Conservation (phyloP, 306 rosid genomes). For the Hylodesmum podocarpum region DNA sequence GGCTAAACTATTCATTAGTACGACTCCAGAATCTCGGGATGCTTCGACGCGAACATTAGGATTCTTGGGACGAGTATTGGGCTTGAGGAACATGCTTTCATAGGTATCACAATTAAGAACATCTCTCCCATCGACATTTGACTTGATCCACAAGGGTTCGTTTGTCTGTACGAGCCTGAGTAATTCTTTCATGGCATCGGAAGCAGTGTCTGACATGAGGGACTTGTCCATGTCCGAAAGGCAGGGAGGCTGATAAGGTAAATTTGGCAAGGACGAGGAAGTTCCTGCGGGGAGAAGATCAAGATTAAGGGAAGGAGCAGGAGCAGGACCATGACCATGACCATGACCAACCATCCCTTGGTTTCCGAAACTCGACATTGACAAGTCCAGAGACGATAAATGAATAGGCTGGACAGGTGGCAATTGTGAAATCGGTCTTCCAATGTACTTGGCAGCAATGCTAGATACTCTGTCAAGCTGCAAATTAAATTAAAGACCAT, state of each 20-base stretch:
- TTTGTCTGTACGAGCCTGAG: constrained; percentile 72
- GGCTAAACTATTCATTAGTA: constrained; percentile 67
- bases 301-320: constrained; percentile 69
- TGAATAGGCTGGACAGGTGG: constrained; percentile 82
- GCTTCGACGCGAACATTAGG: constrained; percentile 69
- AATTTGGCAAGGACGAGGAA: constrained; percentile 38
- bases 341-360: constrained; percentile 37
- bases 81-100: constrained; percentile 57
- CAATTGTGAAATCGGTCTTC: constrained; percentile 92
- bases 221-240: constrained; percentile 81
- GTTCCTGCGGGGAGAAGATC: constrained; percentile 72
- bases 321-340: not conserved
- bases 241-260: constrained; percentile 57
- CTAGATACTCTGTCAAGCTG: constrained; percentile 96
- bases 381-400: constrained; percentile 71
- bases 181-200: constrained; percentile 76
- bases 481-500: not conserved
- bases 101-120: constrained; percentile 66
- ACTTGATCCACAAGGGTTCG: constrained; percentile 73
- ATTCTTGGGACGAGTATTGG: constrained; percentile 53
- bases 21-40: constrained; percentile 71
- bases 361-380: constrained; percentile 70
- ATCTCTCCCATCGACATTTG: constrained; percentile 56
- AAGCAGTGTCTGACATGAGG: constrained; percentile 69
- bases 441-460: constrained; percentile 87